These are phyloP conservation scores for Cordyceps javanica DNA, from an alignment of 2,329 filamentous ascomycete genomes.

Conservation along the genomic window DNA sequence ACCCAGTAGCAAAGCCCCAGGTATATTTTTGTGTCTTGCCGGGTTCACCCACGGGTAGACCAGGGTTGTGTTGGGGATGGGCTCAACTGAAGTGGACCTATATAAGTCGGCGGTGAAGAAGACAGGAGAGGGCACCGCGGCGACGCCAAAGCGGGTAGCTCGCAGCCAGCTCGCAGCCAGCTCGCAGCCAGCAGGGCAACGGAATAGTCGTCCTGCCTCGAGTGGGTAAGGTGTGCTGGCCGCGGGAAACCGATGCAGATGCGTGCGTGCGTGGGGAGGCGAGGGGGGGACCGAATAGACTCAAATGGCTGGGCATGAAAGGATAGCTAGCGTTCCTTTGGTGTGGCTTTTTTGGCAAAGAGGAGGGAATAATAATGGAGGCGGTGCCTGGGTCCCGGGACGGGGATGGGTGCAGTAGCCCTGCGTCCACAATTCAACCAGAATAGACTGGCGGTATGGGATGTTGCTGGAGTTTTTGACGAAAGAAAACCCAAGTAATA, in stretches of 20 bases:
- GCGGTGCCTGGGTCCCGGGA: conserved; percentile 1
- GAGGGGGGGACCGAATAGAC: neutral
- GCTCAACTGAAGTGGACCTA: conserved; percentile 8
- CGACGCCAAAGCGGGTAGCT: neutral
- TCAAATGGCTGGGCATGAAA: neutral
- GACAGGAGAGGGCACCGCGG: neutral
- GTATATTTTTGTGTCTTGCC: conserved; percentile 3
- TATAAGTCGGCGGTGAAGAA: conserved; percentile 10
- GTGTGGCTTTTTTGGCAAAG: neutral
- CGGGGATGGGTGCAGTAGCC: conserved; percentile 6
- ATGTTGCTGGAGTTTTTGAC: neutral
- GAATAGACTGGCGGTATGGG: conserved; percentile 6
- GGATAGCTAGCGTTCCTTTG: neutral
- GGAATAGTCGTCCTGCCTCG: neutral
- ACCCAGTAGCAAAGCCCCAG: neutral
- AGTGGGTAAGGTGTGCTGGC: conserved; percentile 12
- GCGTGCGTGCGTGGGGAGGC: neutral
- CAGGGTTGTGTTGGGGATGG: conserved; percentile 10
- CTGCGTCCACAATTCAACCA: neutral
- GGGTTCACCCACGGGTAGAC: conserved; percentile 1
- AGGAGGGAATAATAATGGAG: neutral
- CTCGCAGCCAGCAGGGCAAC: neutral
- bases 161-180: neutral
- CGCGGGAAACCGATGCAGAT: conserved; percentile 9
- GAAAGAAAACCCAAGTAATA: neutral